Conservation (phyloP, 148 eudicot species). For the Amaranthus hypochondriacus region DNA sequence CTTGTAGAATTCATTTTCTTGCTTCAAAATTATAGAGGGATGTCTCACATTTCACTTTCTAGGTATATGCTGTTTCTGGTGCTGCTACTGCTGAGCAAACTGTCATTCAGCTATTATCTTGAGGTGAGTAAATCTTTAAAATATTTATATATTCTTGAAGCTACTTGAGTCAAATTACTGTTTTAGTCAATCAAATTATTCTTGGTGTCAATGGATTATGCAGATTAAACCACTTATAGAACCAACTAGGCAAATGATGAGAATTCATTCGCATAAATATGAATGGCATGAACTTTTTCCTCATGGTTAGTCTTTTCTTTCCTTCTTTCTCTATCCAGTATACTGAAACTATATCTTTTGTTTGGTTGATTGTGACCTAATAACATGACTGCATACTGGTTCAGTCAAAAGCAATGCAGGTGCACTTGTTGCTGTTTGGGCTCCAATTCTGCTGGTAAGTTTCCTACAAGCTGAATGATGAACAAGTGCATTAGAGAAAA, state of each 20-base stretch:
- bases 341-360: conserved; percentile 3
- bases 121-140: conserved; percentile 45
- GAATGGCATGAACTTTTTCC: conserved; percentile 90
- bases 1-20: conserved; percentile 15
- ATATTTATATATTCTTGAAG: background rate
- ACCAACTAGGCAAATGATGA: conserved; percentile 86
- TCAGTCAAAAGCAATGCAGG: conserved; percentile 87
- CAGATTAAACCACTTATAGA: conserved; percentile 95
- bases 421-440: conserved; percentile 88
- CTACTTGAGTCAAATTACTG: background rate
- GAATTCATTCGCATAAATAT: conserved; percentile 52
- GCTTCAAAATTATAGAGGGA: background rate
- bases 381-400: conserved; percentile 17
- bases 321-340: background rate
- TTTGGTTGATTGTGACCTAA: conserved; percentile 22
- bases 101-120: conserved; percentile 85
- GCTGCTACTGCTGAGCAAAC: conserved; percentile 77
- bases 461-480: conserved; percentile 11
- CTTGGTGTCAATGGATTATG: conserved; percentile 22
- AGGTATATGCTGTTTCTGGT: conserved; percentile 93
- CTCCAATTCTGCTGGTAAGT: conserved; percentile 89
- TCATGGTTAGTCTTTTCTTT: conserved; percentile 57
- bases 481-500: background rate
- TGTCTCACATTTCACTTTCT: conserved; percentile 6
- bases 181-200: background rate